Percentiles rank a stretch among this genome's conserved stretches.
These are phyloP conservation scores for Cutaneotrichosporon sp. DNA, from an alignment of 1,284 basidiomycete genomes.

Conservation along the genomic window DNA sequence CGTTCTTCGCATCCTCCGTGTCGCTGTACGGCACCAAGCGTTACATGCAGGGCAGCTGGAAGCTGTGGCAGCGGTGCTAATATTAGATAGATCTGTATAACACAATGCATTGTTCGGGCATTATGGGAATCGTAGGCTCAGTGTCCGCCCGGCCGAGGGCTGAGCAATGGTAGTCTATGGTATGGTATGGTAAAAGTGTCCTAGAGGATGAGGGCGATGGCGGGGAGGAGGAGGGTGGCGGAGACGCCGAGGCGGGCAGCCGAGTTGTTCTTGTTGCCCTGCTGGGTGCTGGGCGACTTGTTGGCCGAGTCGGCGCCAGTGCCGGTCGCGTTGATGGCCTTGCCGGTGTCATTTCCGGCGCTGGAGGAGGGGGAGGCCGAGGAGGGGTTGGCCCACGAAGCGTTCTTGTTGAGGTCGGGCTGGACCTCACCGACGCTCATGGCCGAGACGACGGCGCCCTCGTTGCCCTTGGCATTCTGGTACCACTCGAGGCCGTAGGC, in stretches of 20 bases:
- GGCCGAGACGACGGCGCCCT: slow-evolving; percentile 26
- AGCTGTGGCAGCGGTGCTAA: slow-evolving; percentile 27
- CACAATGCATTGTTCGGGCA: slow-evolving; percentile 1
- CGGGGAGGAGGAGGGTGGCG: background rate
- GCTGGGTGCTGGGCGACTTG: background rate
- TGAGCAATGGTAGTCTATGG: too few species aligned
- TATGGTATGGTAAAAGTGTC: background rate
- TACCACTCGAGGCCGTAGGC: slow-evolving; percentile 44
- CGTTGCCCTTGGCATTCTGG: slow-evolving; percentile 40
- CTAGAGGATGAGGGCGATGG: background rate
- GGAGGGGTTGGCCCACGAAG: background rate
- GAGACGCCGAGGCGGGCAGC: background rate
- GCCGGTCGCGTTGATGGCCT: background rate
- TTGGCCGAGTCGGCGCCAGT: background rate
- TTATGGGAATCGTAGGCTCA: background rate
- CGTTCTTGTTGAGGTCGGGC: slow-evolving; percentile 2
- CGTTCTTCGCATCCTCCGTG: slow-evolving; percentile 39
- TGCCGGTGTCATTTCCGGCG: too few species aligned
- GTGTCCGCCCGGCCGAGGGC: background rate
- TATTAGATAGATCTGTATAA: background rate
- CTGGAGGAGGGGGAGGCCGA: background rate
- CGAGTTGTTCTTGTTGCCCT: slow-evolving; percentile 1
- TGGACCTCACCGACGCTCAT: slow-evolving; percentile 31
- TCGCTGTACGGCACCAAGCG: slow-evolving; percentile 48
- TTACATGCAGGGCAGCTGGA: slow-evolving; percentile 49